These are phyloP conservation scores for Cylindrotheca fusiformis DNA, from an alignment of 108 stramenopile genomes.

Conservation along the genomic window DNA sequence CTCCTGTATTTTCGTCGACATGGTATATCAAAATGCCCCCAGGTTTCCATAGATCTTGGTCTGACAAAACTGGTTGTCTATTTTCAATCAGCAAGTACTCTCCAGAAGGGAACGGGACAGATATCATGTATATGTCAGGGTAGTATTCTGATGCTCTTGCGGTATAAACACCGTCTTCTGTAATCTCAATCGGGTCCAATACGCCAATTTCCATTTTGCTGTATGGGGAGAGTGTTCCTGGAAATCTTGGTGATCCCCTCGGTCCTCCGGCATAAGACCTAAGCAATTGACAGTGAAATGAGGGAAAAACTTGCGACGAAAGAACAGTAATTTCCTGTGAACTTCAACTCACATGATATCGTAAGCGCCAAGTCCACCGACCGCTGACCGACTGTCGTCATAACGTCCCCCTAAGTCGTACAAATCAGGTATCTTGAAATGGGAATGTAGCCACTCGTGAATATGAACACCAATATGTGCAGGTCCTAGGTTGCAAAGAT, in stretches of 20 bases:
- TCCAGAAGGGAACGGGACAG: conserved; percentile 4
- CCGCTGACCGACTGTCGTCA: not conserved
- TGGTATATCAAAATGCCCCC: conserved; percentile 67
- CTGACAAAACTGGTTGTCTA: conserved; percentile 49
- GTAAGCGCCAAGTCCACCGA: conserved; percentile 30
- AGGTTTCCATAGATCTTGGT: conserved; percentile 25
- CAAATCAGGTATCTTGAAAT: conserved; percentile 27
- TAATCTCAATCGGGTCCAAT: conserved; percentile 41
- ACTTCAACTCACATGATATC: conserved; percentile 22
- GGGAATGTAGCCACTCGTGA: conserved; percentile 32
- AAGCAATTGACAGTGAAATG: not conserved
- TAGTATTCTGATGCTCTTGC: conserved; percentile 6
- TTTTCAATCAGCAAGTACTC: conserved; percentile 60
- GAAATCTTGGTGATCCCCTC: conserved; percentile 4
- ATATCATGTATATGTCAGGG: conserved; percentile 5
- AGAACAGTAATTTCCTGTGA: not conserved
- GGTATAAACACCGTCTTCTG: conserved; percentile 41
- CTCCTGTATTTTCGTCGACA: conserved; percentile 44
- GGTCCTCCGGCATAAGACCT: not conserved
- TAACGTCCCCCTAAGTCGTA: conserved; percentile 29
- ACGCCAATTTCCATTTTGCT: conserved; percentile 49
- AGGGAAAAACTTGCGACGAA: not conserved
- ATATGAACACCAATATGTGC: conserved; percentile 26
- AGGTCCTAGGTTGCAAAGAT: conserved; percentile 8
- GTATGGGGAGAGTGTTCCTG: conserved; percentile 55